Percentiles rank a stretch among this genome's conserved stretches.
phyloP scores from a whole-genome alignment of 768 basidiomycete genomes.

The Calocera viscosa region DNA sequence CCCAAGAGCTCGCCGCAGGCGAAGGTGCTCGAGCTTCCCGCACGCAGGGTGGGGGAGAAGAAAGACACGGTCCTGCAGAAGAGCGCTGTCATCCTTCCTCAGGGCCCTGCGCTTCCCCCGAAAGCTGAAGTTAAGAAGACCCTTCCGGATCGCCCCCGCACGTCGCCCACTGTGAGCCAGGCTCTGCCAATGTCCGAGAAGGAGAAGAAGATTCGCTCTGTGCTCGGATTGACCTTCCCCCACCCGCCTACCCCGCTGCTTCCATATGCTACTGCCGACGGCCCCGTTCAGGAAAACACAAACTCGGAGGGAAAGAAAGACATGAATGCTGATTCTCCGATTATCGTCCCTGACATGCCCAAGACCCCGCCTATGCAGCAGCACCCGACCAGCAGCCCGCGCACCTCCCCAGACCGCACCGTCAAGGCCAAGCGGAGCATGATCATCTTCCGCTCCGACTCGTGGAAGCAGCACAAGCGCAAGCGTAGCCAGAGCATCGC shows the following conservation, averaged over 20 bases:
- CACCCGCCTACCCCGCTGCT: not conserved
- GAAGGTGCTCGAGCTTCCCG: not conserved
- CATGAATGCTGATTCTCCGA: not conserved
- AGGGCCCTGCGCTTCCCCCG: too few species aligned
- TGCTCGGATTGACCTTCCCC: not conserved
- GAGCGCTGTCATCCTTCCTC: not conserved
- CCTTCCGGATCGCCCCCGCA: not conserved
- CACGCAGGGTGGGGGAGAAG: not conserved
- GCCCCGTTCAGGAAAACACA: not conserved
- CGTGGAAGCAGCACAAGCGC: conserved; percentile 5
- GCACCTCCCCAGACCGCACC: not conserved
- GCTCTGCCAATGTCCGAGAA: not conserved
- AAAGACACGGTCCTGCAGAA: not conserved
- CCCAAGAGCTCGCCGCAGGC: not conserved
- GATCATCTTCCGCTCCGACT: not conserved
- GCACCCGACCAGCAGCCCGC: not conserved
- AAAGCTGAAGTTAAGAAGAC: not conserved
- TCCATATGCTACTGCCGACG: not conserved
- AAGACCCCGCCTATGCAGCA: conserved; percentile 6
- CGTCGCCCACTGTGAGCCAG: not conserved
- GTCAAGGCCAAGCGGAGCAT: not conserved
- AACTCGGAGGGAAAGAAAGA: not conserved
- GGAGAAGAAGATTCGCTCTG: conserved; percentile 6
- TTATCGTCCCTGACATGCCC: not conserved
- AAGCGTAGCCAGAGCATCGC: conserved; percentile 5